A percentile compares a stretch with the other conserved stretches of the same genome.
These are phyloP conservation scores for Forsythia suspensa DNA, from an alignment of 257 asterid species.

Conservation along the genomic window DNA sequence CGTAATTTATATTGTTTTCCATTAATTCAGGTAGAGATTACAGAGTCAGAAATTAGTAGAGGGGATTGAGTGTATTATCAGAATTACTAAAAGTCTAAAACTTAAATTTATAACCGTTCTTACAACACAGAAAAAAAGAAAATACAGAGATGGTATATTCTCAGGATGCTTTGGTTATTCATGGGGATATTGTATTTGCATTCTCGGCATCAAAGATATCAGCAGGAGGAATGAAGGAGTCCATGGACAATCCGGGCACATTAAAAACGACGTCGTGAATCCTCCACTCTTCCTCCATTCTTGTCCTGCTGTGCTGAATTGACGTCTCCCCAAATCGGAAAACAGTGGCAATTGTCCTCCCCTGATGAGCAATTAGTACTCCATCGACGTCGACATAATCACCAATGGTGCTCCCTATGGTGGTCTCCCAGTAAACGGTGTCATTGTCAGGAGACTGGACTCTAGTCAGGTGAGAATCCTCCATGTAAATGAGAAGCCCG, in stretches of 20 bases:
- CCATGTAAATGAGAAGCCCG: constrained; percentile 79
- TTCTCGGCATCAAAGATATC: constrained; percentile 39
- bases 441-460: constrained; percentile 51
- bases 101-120: not conserved
- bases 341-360: constrained; percentile 75
- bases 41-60: not conserved
- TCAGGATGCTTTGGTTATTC: not conserved
- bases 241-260: constrained; percentile 63
- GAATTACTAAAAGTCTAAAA: too few relatives aligned
- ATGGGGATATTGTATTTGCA: constrained; percentile 32
- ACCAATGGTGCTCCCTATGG: constrained; percentile 69
- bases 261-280: constrained; percentile 70
- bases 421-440: constrained; percentile 85
- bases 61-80: not conserved
- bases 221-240: constrained; percentile 75
- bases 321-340: constrained; percentile 74
- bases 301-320: constrained; percentile 55
- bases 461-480: constrained; percentile 78
- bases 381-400: constrained; percentile 78
- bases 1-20: not conserved
- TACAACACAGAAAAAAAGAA: not conserved
- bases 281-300: constrained; percentile 70
- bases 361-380: constrained; percentile 60
- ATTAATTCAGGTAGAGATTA: not conserved
- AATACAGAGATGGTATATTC: not conserved